These are phyloP conservation scores for Trypanosoma congolense DNA, from an alignment of 208 protist genomes.

Conservation along the genomic window DNA sequence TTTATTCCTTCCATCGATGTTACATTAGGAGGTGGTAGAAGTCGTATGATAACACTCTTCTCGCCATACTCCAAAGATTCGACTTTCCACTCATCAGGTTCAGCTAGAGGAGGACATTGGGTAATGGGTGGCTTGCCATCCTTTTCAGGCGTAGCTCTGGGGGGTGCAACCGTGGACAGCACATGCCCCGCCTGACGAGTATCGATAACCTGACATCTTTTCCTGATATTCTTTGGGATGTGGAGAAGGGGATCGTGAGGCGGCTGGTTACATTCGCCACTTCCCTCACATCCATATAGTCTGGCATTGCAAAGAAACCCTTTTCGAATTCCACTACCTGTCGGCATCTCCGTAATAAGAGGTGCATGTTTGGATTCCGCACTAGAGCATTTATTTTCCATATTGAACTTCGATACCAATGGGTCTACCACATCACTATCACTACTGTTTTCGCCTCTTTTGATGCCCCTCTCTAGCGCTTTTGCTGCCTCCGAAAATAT, in stretches of 20 bases:
- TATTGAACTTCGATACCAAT: conserved; percentile 13
- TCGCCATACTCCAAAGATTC: conserved; percentile 12
- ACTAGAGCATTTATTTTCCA: conserved; percentile 10
- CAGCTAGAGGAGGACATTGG: background rate
- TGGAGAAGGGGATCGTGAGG: conserved; percentile 57
- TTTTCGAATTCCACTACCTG: conserved; percentile 50
- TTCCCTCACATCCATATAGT: conserved; percentile 63
- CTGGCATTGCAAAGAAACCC: conserved; percentile 53
- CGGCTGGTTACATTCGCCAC: conserved; percentile 44
- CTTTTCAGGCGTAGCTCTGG: background rate
- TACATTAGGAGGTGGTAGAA: conserved; percentile 29
- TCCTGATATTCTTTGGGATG: conserved; percentile 63
- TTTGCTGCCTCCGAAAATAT: conserved; percentile 20
- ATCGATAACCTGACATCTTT: conserved; percentile 76
- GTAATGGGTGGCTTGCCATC: background rate
- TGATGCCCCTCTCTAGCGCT: conserved; percentile 17
- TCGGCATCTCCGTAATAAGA: conserved; percentile 55
- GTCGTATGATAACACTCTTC: conserved; percentile 22
- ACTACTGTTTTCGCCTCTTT: conserved; percentile 1
- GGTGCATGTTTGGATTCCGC: conserved; percentile 21
- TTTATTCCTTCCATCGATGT: conserved; percentile 55
- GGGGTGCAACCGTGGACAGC: background rate
- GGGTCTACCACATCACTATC: background rate
- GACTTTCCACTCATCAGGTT: conserved; percentile 9
- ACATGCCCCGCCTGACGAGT: conserved; percentile 20